Evolutionary conservation across 192 early-diverging fungal genomes (phyloP), one percentile per base, ranked within the genome.

Genomic region (Backusella luteola): DNA sequence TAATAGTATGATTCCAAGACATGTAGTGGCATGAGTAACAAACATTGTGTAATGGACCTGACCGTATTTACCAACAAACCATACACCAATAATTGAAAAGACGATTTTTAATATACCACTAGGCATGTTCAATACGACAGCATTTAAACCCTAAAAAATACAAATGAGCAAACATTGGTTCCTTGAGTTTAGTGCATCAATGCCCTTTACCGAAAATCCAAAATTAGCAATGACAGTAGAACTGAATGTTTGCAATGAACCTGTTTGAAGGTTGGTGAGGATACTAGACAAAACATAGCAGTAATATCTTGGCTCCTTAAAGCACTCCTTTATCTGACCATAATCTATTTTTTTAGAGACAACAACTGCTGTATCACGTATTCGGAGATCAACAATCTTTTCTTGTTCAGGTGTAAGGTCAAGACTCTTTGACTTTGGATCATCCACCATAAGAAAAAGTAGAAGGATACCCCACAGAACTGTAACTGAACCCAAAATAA

Each of bases 401-500:
- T 72, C 66, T 66, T 75, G 42, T 59, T 76, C 79, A 8, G 75
- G 74, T 29, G 70, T 80, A n/a, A 80, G 42, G 19, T 35, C n/a
- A 14, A 73, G 49, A 6, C 0, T 4, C 19, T 44, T 23, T 9
- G 79, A 76, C 36, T 76, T 80, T 17, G 79, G 79, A 67, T 80
- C 41, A 38, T 76, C 75, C 11, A 80, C 56, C 66, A 80, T 32
- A 46, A 80, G 69, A 49, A 80, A 80, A 29, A 71, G 73, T 23
- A 63, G 8, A 29, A 73, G 17, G 4, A 76, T 26, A 1, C 79
- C 79, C 14, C 76, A 26, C 15, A 71, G 15, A 29, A 35, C 34
- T 2, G 79, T 76, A 21, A 73, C 4, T 1, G 26, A 7, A 17
- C 75, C 79, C 5, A 73, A 15, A 23, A 80, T 80, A n/a, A 80